These are phyloP conservation scores for Hibiscus trionum DNA, from an alignment of 345 rosid species.

Conservation along the genomic window DNA sequence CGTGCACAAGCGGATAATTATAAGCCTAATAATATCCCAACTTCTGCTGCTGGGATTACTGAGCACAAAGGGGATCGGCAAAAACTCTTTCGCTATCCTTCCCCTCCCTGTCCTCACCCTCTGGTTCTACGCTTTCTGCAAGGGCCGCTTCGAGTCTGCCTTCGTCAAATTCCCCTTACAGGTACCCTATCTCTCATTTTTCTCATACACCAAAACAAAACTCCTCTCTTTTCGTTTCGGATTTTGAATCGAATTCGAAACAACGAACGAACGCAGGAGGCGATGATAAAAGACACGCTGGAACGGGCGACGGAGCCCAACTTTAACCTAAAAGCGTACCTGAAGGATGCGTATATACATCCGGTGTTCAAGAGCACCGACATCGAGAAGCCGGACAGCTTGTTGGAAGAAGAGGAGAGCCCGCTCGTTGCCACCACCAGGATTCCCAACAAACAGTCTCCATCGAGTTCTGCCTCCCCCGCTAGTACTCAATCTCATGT, in stretches of 20 bases:
- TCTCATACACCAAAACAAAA: too few species aligned
- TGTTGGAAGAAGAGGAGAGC: slow-evolving; percentile 59
- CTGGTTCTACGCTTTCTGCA: slow-evolving; percentile 75
- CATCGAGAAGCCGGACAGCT: slow-evolving; percentile 24
- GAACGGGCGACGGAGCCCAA: slow-evolving; percentile 81
- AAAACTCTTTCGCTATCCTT: slow-evolving; percentile 41
- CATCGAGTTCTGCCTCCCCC: slow-evolving; percentile 22
- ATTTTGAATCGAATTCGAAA: too few species aligned
- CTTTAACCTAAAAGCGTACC: slow-evolving; percentile 60
- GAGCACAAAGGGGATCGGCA: slow-evolving; percentile 55
- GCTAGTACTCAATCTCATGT: background rate
- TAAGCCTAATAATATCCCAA: slow-evolving; percentile 66
- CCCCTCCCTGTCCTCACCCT: slow-evolving; percentile 67
- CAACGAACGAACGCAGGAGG: slow-evolving; percentile 41
- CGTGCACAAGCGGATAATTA: slow-evolving; percentile 64
- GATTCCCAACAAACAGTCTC: slow-evolving; percentile 22
- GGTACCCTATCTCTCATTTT: slow-evolving; percentile 22
- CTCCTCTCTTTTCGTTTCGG: too few species aligned
- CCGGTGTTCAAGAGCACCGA: slow-evolving; percentile 63
- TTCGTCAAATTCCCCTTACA: slow-evolving; percentile 69
- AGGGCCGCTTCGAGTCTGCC: slow-evolving; percentile 86
- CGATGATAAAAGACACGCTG: slow-evolving; percentile 89
- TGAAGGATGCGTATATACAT: slow-evolving; percentile 70
- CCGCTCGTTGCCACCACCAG: slow-evolving; percentile 71
- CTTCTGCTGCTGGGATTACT: slow-evolving; percentile 73